Percentiles rank a stretch among this genome's conserved stretches.
Conservation (phyloP, 164 flowering plant genomes). For the Berberis vulgaris region DNA sequence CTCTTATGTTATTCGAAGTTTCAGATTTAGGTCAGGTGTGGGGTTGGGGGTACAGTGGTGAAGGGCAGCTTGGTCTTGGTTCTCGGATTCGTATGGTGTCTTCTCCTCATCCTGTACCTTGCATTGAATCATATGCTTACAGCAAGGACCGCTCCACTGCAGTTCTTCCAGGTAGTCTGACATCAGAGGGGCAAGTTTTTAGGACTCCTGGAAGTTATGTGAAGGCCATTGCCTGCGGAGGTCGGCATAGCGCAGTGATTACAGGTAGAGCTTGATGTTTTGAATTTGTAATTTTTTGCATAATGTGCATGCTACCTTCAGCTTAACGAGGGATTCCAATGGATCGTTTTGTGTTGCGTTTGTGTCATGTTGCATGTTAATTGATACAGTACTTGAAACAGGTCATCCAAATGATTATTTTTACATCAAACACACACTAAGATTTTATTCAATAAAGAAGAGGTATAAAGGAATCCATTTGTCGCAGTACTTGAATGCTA, state of each 20-base stretch:
- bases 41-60: slow-evolving; percentile 99
- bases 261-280: slow-evolving; percentile 47
- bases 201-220: slow-evolving; percentile 81
- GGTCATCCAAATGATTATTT: too few relatives aligned
- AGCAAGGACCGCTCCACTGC: slow-evolving; percentile 45
- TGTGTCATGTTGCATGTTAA: too few relatives aligned
- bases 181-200: slow-evolving; percentile 38
- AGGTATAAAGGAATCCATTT: too few relatives aligned
- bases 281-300: background rate
- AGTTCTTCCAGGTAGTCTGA: slow-evolving; percentile 39
- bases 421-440: too few relatives aligned
- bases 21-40: slow-evolving; percentile 98
- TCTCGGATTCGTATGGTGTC: slow-evolving; percentile 91
- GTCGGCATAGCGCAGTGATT: slow-evolving; percentile 85
- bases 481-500: too few relatives aligned
- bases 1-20: slow-evolving; percentile 31
- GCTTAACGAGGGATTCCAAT: background rate
- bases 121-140: slow-evolving; percentile 48
- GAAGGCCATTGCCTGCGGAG: slow-evolving; percentile 92
- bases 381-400: too few relatives aligned
- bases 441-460: too few relatives aligned
- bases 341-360: too few relatives aligned
- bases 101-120: slow-evolving; percentile 92
- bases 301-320: background rate
- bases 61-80: slow-evolving; percentile 97